A percentile compares a stretch with the other conserved stretches of the same genome.
Evolutionary conservation across 352 stramenopile species (phyloP).

Genomic region (Phytopythium boreale): DNA sequence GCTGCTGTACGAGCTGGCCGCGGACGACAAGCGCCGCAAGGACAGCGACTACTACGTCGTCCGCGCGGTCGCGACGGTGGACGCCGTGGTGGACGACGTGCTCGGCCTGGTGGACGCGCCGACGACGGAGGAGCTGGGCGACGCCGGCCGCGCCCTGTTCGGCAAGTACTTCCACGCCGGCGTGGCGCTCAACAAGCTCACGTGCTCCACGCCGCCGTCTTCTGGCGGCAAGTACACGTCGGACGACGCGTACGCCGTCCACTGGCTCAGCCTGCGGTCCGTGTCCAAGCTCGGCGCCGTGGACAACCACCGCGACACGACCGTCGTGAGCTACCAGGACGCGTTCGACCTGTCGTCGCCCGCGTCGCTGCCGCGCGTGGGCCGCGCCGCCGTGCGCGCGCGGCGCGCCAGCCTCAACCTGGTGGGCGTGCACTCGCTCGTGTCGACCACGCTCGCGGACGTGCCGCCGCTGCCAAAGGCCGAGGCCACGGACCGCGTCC

Average conservation of each 20-base stretch:
- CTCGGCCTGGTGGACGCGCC: conserved; percentile 40
- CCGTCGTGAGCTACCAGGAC: conserved; percentile 66
- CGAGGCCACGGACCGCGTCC: conserved; percentile 29
- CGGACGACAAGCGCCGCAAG: conserved; percentile 20
- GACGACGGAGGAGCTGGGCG: conserved; percentile 40
- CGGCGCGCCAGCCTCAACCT: conserved; percentile 15
- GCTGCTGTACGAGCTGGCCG: conserved; percentile 60
- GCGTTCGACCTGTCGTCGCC: conserved; percentile 20
- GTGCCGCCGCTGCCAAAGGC: conserved; percentile 28
- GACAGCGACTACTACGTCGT: conserved; percentile 60
- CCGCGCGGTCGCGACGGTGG: conserved; percentile 50
- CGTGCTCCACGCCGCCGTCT: conserved; percentile 40
- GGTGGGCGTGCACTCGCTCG: conserved; percentile 34
- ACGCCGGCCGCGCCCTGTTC: conserved; percentile 55
- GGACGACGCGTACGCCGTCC: conserved; percentile 64
- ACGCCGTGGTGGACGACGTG: conserved; percentile 36
- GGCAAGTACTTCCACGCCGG: conserved; percentile 43
- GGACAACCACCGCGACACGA: conserved; percentile 56
- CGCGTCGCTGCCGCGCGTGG: background rate
- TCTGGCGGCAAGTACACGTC: conserved; percentile 7
- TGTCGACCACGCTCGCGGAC: conserved; percentile 39
- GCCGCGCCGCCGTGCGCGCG: background rate
- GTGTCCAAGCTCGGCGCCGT: conserved; percentile 28
- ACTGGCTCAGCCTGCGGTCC: conserved; percentile 55
- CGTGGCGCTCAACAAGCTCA: conserved; percentile 54